Percentiles rank a stretch among this genome's conserved stretches.
Evolutionary conservation across 176 grass and related monocot species (phyloP).

Genomic region (Cocos nucifera): DNA sequence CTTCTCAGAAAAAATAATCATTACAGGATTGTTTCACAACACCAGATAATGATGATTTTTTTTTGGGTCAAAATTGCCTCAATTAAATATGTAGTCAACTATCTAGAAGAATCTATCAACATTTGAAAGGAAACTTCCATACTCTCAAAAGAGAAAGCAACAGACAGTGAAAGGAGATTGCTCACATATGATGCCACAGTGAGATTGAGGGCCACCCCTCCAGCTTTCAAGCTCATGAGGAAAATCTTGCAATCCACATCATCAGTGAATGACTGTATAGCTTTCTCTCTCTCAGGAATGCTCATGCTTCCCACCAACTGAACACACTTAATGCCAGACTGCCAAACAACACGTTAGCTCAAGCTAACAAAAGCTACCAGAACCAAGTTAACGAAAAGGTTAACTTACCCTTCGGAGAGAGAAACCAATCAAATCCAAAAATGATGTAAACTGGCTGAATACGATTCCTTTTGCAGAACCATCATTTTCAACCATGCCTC

Average conservation of each 20-base stretch:
- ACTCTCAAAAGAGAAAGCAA: not conserved
- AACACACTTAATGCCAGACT: conserved; percentile 78
- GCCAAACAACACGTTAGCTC: conserved; percentile 30
- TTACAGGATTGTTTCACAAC: too few relatives aligned
- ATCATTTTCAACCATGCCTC: conserved; percentile 84
- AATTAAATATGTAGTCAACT: too few relatives aligned
- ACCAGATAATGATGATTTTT: too few relatives aligned
- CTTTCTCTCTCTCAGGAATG: conserved; percentile 72
- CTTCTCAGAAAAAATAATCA: too few relatives aligned
- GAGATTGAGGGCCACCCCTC: conserved; percentile 88
- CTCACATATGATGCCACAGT: conserved; percentile 92
- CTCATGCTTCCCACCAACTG: conserved; percentile 80
- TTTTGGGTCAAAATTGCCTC: too few relatives aligned
- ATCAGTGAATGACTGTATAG: conserved; percentile 67
- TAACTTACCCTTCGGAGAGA: conserved; percentile 51
- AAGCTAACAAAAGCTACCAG: not conserved
- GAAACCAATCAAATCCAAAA: conserved; percentile 88
- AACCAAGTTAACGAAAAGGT: not conserved
- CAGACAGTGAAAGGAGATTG: not conserved
- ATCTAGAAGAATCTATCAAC: too few relatives aligned
- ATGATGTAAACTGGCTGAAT: conserved; percentile 92
- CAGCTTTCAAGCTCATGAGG: conserved; percentile 97
- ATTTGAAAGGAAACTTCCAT: too few relatives aligned
- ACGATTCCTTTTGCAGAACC: conserved; percentile 96
- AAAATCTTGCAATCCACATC: conserved; percentile 78